These are phyloP conservation scores for Westerdykella ornata DNA, from an alignment of 2,329 filamentous ascomycete genomes.

Conservation along the genomic window DNA sequence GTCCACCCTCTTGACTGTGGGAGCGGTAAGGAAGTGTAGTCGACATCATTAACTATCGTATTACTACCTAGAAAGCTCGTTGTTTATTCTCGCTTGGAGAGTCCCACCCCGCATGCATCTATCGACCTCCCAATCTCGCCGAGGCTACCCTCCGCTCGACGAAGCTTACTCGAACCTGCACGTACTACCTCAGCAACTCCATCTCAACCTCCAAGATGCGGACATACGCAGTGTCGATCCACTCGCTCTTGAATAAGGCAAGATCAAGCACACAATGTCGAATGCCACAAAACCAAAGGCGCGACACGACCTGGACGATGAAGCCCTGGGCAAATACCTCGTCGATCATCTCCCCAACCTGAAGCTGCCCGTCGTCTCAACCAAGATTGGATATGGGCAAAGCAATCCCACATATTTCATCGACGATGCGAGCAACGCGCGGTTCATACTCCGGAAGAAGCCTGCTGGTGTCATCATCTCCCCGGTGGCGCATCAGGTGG, in stretches of 20 bases:
- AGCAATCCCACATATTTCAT: constrained; percentile 95
- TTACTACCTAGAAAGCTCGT: too few relatives aligned
- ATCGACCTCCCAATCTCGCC: constrained; percentile 8
- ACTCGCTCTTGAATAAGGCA: neutral
- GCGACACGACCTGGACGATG: constrained; percentile 27
- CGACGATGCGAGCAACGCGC: constrained; percentile 56
- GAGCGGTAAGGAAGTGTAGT: too few relatives aligned
- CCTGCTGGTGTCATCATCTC: constrained; percentile 85
- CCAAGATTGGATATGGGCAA: constrained; percentile 89
- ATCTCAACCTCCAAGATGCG: neutral
- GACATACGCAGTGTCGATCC: neutral
- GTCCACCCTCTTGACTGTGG: too few relatives aligned
- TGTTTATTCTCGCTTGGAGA: too few relatives aligned
- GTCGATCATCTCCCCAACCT: constrained; percentile 20
- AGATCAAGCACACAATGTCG: constrained; percentile 7
- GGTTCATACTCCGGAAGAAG: constrained; percentile 91
- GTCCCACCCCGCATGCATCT: too few relatives aligned
- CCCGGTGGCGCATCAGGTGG: constrained; percentile 88
- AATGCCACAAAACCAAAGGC: constrained; percentile 11
- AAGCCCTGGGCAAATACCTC: constrained; percentile 25
- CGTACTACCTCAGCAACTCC: constrained; percentile 1
- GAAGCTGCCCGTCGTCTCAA: constrained; percentile 23
- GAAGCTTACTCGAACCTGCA: constrained; percentile 9
- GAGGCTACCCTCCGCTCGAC: constrained; percentile 18
- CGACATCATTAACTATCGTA: too few relatives aligned